Base-by-base conservation (phyloP, 306 rosid species). In the Cucumis melo region DNA sequence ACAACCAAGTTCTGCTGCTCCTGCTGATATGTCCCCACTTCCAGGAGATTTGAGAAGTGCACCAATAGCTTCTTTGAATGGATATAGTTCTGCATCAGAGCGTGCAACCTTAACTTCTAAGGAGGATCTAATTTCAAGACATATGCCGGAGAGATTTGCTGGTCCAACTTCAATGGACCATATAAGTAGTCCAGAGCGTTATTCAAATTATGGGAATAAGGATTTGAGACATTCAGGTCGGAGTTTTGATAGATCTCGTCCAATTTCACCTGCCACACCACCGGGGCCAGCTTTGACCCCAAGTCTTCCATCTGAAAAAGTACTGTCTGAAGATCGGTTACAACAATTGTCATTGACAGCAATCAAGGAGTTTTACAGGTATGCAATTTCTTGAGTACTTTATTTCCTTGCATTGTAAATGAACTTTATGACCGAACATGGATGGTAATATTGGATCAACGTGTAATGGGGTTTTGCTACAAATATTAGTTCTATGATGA, bases 321-420 rank as follows among this genome's bases (percentile, higher is more conserved):
- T 44, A 10, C 58, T 51, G 79, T 77, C 88, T 44, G 97, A 91
- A 79, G 97, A 92, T 24, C 80, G 10, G 21, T 83, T 92, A 41
- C 80, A 62, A 67, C 83, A 83, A 58, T 84, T 70, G 96, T 92
- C 98, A 66, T 67, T 87, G 89, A 78, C 84, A 11, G 91, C 99
- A 75, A 95, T 95, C 78, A 89, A 83, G 84, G 99, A 95, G 80
- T 95, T 83, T 75, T 95, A 95, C 89, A 90, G 99, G 99, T 92
- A 76, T 81, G 63, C 57, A 60, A 50, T 39, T 68, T 54, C 46
- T 67, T 75, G 58, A 57, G 16, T 66, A 8, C 63, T 54, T 44
- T 46, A 61, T 58, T 27, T 39, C 27, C 70, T 57, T 44, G 60
- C 39, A 46, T 11, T 17, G 5, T 44, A 16, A 16, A 70, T 13